phyloP scores from a whole-genome alignment of 768 basidiomycete species.

The Tubosaeta sp. region DNA sequence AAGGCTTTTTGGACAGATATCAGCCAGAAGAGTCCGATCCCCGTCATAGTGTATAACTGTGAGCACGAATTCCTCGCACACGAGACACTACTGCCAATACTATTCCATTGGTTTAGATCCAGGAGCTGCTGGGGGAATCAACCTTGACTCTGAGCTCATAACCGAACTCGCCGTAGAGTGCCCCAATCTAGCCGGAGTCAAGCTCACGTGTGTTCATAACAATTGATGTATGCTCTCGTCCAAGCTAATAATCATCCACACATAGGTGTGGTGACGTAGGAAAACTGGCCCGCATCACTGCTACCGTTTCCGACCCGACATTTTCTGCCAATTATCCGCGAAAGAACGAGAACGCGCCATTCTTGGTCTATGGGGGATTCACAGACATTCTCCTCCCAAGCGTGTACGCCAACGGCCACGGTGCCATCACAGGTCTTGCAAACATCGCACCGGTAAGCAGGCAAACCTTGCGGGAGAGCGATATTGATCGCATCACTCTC shows the following conservation, averaged over 20 bases:
- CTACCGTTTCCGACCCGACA: slow-evolving; percentile 50
- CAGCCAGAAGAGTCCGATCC: slow-evolving; percentile 74
- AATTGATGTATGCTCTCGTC: background rate
- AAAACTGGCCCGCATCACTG: slow-evolving; percentile 81
- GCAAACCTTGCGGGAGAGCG: background rate
- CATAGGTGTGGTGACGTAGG: slow-evolving; percentile 86
- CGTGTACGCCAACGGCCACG: slow-evolving; percentile 68
- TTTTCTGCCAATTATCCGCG: slow-evolving; percentile 64
- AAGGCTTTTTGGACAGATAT: slow-evolving; percentile 80
- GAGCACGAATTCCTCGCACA: slow-evolving; percentile 20
- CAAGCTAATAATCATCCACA: slow-evolving; percentile 5
- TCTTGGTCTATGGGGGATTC: slow-evolving; percentile 85
- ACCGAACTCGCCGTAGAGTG: slow-evolving; percentile 71
- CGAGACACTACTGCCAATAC: background rate
- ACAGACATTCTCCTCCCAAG: slow-evolving; percentile 79
- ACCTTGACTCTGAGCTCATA: slow-evolving; percentile 87
- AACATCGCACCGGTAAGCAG: slow-evolving; percentile 71
- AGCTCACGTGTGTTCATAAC: slow-evolving; percentile 66
- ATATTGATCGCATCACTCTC: background rate
- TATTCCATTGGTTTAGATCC: slow-evolving; percentile 53
- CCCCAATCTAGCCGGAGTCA: slow-evolving; percentile 80
- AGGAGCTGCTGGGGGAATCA: slow-evolving; percentile 83
- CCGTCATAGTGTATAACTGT: slow-evolving; percentile 89
- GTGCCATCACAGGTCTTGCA: slow-evolving; percentile 86
- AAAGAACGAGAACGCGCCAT: slow-evolving; percentile 60